Conservation (phyloP, 2,329 filamentous ascomycete genomes). For the Botrytis fragariae region DNA sequence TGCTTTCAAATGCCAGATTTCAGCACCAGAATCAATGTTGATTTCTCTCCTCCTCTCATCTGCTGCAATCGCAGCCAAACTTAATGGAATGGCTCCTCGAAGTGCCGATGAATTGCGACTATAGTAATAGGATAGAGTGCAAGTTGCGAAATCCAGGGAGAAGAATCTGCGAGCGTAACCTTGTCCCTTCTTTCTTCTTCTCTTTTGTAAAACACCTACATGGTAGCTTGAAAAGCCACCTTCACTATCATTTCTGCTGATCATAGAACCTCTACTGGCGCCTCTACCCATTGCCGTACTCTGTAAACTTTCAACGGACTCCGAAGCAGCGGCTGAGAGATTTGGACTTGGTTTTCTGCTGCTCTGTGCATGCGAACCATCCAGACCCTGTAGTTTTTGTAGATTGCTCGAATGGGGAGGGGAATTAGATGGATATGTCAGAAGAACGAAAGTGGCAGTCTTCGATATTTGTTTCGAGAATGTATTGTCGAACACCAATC, state of each 20-base stretch:
- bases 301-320: constrained; percentile 61
- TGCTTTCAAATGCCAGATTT: constrained; percentile 92
- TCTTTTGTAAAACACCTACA: constrained; percentile 82
- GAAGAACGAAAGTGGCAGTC: constrained; percentile 87
- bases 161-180: constrained; percentile 93
- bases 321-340: constrained; percentile 46
- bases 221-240: constrained; percentile 59
- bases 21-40: constrained; percentile 92
- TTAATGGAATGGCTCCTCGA: constrained; percentile 87
- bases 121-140: constrained; percentile 94
- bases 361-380: constrained; percentile 47
- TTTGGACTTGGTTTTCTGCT: constrained; percentile 47
- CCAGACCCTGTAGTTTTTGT: constrained; percentile 50
- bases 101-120: constrained; percentile 90
- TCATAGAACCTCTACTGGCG: constrained; percentile 47
- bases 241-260: constrained; percentile 52
- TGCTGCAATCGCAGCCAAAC: constrained; percentile 84
- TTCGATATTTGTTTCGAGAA: constrained; percentile 96
- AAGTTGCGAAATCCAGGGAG: constrained; percentile 90
- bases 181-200: constrained; percentile 88
- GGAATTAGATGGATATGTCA: constrained; percentile 85
- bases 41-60: constrained; percentile 89
- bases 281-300: constrained; percentile 39
- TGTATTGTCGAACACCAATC: constrained; percentile 96
- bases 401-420: constrained; percentile 73